Base-by-base conservation (phyloP, 2,329 filamentous ascomycete genomes). In the Pseudogymnoascus pannorum region DNA sequence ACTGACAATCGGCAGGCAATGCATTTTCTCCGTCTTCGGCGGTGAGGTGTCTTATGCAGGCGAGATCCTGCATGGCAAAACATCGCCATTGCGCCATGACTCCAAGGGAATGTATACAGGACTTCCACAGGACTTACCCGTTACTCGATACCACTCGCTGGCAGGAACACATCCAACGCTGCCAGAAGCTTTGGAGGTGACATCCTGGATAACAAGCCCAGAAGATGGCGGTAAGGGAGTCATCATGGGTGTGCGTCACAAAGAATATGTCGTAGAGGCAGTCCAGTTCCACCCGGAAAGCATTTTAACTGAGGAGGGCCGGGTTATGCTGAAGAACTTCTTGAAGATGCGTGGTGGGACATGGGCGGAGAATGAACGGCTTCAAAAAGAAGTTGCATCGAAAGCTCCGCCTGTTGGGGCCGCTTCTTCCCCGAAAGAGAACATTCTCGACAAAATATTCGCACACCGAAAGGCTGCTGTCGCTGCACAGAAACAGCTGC, bases 271-370 rank as follows among this genome's bases (percentile, higher is more conserved):
- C 1, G 81, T 97, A n/a, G 94, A 99, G 74, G 94, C 92, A 40
- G 94, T 99, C 14, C 94, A 99, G 72, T 99, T 97, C 69, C 94
- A 99, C 68, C 94, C 94, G 0, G 94, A 99, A 75, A 97, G 93
- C 73, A 99, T 99, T 62, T 78, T 99, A 59, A 97, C 93, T 0
- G 91, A 89, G 51, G 86, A 94, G 62, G 94, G 95, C 3, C 87
- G 92, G 35, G 77, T 83, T 35, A 97, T 99, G 90, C 84, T 99
- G 72, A 87, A 86, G 71, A 99, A 97, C 75, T 99, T 99, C 73
- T 77, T 99, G 63, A 82, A 81, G 62, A 87, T 96, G 81, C 89
- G 87, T 68, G 90, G 91, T 18, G 94, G 94, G 22, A 97, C 92
- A 57, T 99, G 94, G 94, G 83, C 83, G 59, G 91, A 92, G 70